Conservation (phyloP, 2,329 filamentous ascomycete genomes). For the Cladosporium sp. region DNA sequence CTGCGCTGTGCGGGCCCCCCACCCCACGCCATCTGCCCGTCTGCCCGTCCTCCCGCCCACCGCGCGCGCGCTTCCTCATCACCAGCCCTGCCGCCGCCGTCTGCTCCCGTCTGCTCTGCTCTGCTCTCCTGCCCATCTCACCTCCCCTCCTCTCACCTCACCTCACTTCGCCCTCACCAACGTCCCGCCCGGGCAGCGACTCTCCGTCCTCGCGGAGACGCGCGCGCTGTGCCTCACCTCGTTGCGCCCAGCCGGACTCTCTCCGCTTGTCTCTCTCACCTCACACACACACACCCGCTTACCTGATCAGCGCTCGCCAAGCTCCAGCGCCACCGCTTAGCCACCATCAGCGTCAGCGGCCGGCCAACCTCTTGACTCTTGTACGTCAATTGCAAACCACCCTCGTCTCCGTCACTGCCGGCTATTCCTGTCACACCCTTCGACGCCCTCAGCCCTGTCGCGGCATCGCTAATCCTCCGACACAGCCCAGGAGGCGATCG, state of each 20-base stretch:
- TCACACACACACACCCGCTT: background rate
- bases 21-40: background rate
- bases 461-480: background rate
- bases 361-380: constrained; percentile 6
- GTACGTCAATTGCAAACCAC: constrained; percentile 7
- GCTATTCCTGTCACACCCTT: background rate
- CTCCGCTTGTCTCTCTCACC: background rate
- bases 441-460: background rate
- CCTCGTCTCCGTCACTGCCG: background rate
- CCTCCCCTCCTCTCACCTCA: constrained; percentile 1
- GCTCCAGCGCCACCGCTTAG: constrained; percentile 4
- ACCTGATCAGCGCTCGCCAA: constrained; percentile 5
- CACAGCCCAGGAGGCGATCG: background rate
- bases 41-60: background rate
- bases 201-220: background rate
- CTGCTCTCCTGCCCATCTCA: background rate
- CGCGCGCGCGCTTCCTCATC: background rate
- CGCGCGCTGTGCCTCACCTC: background rate
- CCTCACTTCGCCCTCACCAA: background rate
- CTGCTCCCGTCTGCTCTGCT: background rate
- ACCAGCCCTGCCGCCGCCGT: constrained; percentile 4
- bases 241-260: background rate
- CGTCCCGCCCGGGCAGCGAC: background rate
- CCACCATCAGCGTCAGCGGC: constrained; percentile 9
- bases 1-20: background rate